phyloP scores from a whole-genome alignment of 1,284 basidiomycete genomes.

The Ustilago esculenta region DNA sequence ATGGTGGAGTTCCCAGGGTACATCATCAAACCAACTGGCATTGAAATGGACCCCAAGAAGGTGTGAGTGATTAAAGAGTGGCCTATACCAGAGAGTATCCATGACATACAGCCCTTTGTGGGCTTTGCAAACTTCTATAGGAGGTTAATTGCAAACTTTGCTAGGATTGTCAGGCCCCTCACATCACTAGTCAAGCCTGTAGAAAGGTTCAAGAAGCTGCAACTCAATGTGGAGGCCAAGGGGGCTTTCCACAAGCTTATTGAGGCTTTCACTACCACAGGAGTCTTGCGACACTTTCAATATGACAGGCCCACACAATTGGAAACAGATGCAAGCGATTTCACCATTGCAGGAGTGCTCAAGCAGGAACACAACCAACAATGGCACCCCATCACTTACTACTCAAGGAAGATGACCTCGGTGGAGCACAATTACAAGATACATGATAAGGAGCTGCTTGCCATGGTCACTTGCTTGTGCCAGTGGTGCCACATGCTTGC shows the following conservation, averaged over 20 bases:
- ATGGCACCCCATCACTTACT: conserved; percentile 22
- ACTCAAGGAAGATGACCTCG: conserved; percentile 33
- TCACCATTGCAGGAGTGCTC: conserved; percentile 14
- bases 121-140: conserved; percentile 69
- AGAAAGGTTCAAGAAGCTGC: conserved; percentile 4
- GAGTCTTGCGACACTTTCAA: conserved; percentile 5
- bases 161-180: conserved; percentile 66
- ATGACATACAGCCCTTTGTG: conserved; percentile 67
- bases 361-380: conserved; percentile 6
- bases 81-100: conserved; percentile 66
- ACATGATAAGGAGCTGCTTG: conserved; percentile 29
- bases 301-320: conserved; percentile 9
- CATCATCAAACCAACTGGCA: conserved; percentile 63
- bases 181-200: conserved; percentile 28
- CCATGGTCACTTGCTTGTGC: conserved; percentile 6
- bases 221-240: not conserved
- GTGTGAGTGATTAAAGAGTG: conserved; percentile 68
- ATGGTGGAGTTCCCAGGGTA: conserved; percentile 68
- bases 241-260: conserved; percentile 9
- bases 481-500: conserved; percentile 18
- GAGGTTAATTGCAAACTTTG: conserved; percentile 69
- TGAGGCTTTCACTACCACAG: conserved; percentile 6
- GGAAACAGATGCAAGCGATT: conserved; percentile 15
- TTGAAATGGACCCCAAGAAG: conserved; percentile 70
- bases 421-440: conserved; percentile 27